phyloP scores from a whole-genome alignment of 495 filamentous ascomycete genomes.

The Xylaria curta region DNA sequence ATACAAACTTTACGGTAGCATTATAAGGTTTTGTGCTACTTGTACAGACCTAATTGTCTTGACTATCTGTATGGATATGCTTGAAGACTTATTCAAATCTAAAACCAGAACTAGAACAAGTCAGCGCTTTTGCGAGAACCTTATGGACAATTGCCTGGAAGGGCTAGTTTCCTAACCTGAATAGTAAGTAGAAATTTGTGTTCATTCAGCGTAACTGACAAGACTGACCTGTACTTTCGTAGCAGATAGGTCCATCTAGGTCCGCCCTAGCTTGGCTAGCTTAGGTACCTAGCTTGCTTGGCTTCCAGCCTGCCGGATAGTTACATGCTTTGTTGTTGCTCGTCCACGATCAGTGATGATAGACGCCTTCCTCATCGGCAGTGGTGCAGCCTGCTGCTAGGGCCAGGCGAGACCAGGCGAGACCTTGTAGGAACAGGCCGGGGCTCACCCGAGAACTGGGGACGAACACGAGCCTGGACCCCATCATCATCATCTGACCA shows the following conservation, averaged over 20 bases:
- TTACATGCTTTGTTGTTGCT: neutral
- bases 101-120: too few species aligned
- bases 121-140: too few species aligned
- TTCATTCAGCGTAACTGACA: too few species aligned
- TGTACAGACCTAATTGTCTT: too few species aligned
- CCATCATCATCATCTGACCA: constrained; percentile 21
- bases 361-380: constrained; percentile 17
- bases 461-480: neutral
- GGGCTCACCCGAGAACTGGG: constrained; percentile 13
- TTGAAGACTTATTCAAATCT: too few species aligned
- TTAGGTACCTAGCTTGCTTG: neutral
- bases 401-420: neutral
- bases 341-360: constrained; percentile 3
- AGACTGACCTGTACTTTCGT: too few species aligned
- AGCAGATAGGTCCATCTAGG: constrained; percentile 4
- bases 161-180: too few species aligned
- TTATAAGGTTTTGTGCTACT: too few species aligned
- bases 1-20: too few species aligned
- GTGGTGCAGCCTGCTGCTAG: neutral
- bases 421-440: neutral
- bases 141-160: too few species aligned
- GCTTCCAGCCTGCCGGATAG: constrained; percentile 6
- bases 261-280: neutral
- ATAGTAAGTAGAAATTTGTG: too few species aligned
- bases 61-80: too few species aligned